These are phyloP conservation scores for Dactylellina leptospora DNA, from an alignment of 2,329 filamentous ascomycete species.

Conservation along the genomic window DNA sequence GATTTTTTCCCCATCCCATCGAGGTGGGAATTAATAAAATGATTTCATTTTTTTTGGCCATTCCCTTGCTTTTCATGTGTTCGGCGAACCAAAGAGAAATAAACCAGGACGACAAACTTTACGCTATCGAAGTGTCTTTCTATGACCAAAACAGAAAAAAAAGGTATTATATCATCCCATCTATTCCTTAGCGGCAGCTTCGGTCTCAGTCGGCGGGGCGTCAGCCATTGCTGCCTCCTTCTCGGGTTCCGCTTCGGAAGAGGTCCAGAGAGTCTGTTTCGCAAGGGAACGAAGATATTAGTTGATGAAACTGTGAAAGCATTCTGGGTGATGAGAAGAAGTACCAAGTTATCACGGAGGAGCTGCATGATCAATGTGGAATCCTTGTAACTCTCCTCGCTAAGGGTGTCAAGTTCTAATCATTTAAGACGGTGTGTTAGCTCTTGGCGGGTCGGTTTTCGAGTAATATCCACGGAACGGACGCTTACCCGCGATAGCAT, in stretches of 20 bases:
- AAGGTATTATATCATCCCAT: constrained; percentile 42
- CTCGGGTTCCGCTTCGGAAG: constrained; percentile 85
- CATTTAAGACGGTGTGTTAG: constrained; percentile 19
- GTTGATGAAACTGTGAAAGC: not conserved
- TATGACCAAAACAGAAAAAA: constrained; percentile 54
- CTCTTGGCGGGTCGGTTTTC: not conserved
- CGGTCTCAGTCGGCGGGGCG: constrained; percentile 65
- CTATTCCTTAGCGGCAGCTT: constrained; percentile 33
- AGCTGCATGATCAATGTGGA: constrained; percentile 99
- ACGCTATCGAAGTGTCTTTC: constrained; percentile 56
- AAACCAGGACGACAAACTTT: constrained; percentile 45
- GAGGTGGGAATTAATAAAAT: constrained; percentile 1
- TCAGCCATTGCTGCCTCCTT: constrained; percentile 69
- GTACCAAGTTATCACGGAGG: constrained; percentile 86
- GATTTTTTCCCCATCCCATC: constrained; percentile 12
- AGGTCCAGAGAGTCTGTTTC: constrained; percentile 93
- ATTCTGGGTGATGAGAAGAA: constrained; percentile 1
- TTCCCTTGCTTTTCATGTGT: constrained; percentile 35
- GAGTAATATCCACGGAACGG: constrained; percentile 8
- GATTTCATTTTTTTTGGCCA: constrained; percentile 32
- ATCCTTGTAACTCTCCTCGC: constrained; percentile 98
- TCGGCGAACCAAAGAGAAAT: constrained; percentile 53
- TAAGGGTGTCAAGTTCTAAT: constrained; percentile 86
- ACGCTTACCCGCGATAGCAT: constrained; percentile 80
- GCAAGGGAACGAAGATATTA: constrained; percentile 57